Evolutionary conservation across 768 basidiomycete genomes (phyloP).

Genomic region (Asterophora lycoperdoides): DNA sequence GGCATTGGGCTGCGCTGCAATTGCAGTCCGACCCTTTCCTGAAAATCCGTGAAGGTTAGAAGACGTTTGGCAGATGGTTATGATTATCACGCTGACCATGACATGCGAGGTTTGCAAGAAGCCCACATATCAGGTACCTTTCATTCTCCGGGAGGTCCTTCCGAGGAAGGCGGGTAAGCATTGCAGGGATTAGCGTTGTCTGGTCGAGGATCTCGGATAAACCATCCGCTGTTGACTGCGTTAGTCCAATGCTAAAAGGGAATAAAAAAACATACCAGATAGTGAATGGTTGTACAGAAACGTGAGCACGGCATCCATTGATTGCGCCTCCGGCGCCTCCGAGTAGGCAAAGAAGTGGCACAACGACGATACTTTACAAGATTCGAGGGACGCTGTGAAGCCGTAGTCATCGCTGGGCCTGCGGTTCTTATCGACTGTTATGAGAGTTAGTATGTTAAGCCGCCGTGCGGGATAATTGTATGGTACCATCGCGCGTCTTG

Average conservation of each 20-base stretch:
- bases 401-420: conserved; percentile 4
- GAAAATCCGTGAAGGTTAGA: background rate
- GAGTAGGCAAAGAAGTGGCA: conserved; percentile 2
- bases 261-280: conserved; percentile 2
- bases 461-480: background rate
- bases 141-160: conserved; percentile 10
- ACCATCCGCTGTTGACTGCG: conserved; percentile 7
- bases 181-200: conserved; percentile 6
- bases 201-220: conserved; percentile 12
- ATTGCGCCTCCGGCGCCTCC: background rate
- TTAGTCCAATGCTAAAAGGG: background rate
- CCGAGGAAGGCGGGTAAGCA: conserved; percentile 6
- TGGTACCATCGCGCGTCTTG: conserved; percentile 7
- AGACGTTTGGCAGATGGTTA: background rate
- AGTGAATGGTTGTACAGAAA: conserved; percentile 16
- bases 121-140: conserved; percentile 11
- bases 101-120: conserved; percentile 17
- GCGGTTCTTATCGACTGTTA: conserved; percentile 5
- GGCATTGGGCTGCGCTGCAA: conserved; percentile 3
- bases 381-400: conserved; percentile 1
- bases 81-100: conserved; percentile 6
- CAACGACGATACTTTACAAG: conserved; percentile 9
- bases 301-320: conserved; percentile 8
- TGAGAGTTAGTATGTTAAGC: background rate
- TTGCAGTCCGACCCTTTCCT: conserved; percentile 9